Base-by-base conservation (phyloP, 1,139 yeast genomes). In the Debaryomyces udenii region DNA sequence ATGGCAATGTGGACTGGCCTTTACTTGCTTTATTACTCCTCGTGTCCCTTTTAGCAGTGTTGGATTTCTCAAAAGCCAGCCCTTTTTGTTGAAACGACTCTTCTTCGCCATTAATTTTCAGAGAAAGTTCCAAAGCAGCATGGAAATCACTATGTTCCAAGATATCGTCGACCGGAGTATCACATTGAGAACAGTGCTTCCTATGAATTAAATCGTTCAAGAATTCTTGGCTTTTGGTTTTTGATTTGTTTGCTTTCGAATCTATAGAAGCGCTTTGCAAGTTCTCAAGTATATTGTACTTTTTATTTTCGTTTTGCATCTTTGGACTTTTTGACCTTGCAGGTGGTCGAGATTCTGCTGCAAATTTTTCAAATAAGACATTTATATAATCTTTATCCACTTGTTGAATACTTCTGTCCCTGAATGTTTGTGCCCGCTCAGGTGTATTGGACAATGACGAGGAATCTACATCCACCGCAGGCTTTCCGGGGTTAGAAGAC, bases 91-190 rank as follows among this genome's bases (percentile, higher is more conserved):
- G 22, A 15, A 34, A 15, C 11, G 27, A n/a, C 16, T 16, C 15
- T 6, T 30, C 28, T n/a, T 26, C 15, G 18, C 52, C 54, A 41
- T 60, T 64, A 37, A 62, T 38, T 44, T 48, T 58, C 28, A 59
- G 53, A 1, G 76, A 68, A 10, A 72, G 56, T 5, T 69, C 70
- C 33, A 66, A 49, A 0, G 77, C 78, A 29, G 62, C 46, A 45
- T 72, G 78, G 40, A 49, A 70, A 48, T 72, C 78, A 24, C 57
- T 59, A 45, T 72, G 78, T 43, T 71, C 78, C 23, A 62, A 53
- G 3, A 62, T 66, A 46, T 70, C 69, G 2, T 52, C 56, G 1
- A 69, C 55, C 2, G 38, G 29, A 3, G 45, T 39, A 5, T 59
- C 46, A 46, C 77, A 71, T 27, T 47, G 43, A 1, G 52, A 40